Evolutionary conservation across 805 yeast species (phyloP), one percentile per base, ranked within the genome.

Genomic region (Sugiyamaella marilandica): DNA sequence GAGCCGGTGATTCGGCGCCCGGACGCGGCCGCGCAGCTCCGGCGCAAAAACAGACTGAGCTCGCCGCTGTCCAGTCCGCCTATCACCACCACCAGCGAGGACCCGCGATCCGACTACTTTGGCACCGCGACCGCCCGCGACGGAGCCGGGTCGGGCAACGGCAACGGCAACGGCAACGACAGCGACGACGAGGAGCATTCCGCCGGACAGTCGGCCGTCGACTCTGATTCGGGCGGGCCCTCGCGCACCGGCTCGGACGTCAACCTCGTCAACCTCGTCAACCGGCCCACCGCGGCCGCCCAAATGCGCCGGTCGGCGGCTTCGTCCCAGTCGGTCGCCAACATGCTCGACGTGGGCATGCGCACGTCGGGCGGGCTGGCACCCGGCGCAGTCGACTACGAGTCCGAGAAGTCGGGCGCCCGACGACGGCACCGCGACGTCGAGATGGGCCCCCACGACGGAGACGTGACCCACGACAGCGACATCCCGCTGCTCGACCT

Each of bases 341-440:
- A 54, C 26, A 33, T 65, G 24, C 49, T 65, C 50, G 70, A 66
- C 45, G 55, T 65, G 10, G 69, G 69, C 14, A 35, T 60, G 2
- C 44, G 55, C 19, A 55, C 61, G 5, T 59, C 64, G 32, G 70
- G 68, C 9, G 71, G 72, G 0, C 46, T 67, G 26, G 70, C 70
- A 0, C 70, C 71, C 0, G 70, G 71, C 0, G 68, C 66, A 1
- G 51, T 49, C 2, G 46, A 41, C 13, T 51, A 35, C 5, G 62
- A 45, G 18, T 49, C 43, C 14, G 49, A 52, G 32, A 36, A n/a
- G n/a, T 32, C 33, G 13, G 45, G 18, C 24, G 18, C 13, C 2
- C 47, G 32, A 35, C 11, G n/a, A 37, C 29, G 13, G 13, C 41
- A 19, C 13, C 19, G 43, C 13, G 43, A 39, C 16, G 31, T 31